Evolutionary conservation across 2,329 filamentous ascomycete species (phyloP).

Genomic region (Didymella pinodella): DNA sequence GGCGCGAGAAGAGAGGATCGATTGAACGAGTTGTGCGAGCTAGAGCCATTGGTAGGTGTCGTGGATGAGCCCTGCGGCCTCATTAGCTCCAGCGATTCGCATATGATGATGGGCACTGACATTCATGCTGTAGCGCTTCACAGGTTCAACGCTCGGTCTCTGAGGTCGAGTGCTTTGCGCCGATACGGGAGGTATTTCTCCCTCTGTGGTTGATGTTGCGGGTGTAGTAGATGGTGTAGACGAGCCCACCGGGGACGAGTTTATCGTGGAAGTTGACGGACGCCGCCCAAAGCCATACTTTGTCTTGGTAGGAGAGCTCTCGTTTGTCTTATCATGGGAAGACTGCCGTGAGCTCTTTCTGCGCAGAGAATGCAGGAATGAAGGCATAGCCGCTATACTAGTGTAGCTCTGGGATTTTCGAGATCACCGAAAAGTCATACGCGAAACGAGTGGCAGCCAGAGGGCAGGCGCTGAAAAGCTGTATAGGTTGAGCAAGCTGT

Average conservation of each 20-base stretch:
- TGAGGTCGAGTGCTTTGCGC: slow-evolving; percentile 51
- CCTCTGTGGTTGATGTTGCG: slow-evolving; percentile 76
- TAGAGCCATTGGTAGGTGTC: slow-evolving; percentile 57
- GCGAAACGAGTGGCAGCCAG: slow-evolving; percentile 26
- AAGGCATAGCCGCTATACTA: slow-evolving; percentile 51
- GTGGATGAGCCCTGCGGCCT: slow-evolving; percentile 61
- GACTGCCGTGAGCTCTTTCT: slow-evolving; percentile 75
- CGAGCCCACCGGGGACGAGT: slow-evolving; percentile 67
- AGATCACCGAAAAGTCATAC: slow-evolving; percentile 27
- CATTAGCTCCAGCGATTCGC: slow-evolving; percentile 8
- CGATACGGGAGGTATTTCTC: slow-evolving; percentile 64
- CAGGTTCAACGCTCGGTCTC: slow-evolving; percentile 44
- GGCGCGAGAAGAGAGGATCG: slow-evolving; percentile 81
- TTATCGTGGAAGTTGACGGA: slow-evolving; percentile 68
- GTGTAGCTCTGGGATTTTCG: slow-evolving; percentile 19
- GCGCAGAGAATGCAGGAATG: slow-evolving; percentile 79
- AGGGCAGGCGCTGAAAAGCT: slow-evolving; percentile 19
- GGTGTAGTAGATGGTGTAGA: slow-evolving; percentile 71
- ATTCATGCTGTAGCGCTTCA: slow-evolving; percentile 65
- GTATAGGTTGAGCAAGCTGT: slow-evolving; percentile 16
- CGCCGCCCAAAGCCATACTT: slow-evolving; percentile 52
- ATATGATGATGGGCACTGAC: slow-evolving; percentile 28
- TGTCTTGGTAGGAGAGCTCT: slow-evolving; percentile 25
- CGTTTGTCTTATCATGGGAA: slow-evolving; percentile 46
- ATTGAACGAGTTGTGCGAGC: slow-evolving; percentile 56